Percentiles rank a stretch among this genome's conserved stretches.
Conservation (phyloP, 768 basidiomycete species). For the Boletus sp. region DNA sequence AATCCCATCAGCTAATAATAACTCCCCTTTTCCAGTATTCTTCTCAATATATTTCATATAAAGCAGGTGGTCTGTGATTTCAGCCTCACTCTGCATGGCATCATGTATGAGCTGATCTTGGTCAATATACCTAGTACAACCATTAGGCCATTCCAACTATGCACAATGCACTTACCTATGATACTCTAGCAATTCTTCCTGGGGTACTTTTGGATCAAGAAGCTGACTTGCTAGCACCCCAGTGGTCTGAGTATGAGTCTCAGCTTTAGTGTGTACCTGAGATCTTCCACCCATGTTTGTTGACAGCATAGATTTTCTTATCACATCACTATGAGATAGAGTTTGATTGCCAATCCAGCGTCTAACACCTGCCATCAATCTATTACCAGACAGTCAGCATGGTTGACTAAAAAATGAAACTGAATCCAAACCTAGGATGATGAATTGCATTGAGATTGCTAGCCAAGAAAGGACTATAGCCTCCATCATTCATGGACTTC, state of each 20-base stretch:
- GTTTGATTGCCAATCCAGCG: constrained; percentile 69
- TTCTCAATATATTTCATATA: constrained; percentile 53
- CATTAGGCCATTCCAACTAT: neutral
- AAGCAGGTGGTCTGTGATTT: constrained; percentile 54
- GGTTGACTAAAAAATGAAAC: constrained; percentile 21
- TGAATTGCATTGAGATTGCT: constrained; percentile 41
- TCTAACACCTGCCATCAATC: constrained; percentile 74
- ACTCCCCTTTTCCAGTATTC: constrained; percentile 20
- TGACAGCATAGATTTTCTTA: constrained; percentile 36
- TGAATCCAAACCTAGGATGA: constrained; percentile 36
- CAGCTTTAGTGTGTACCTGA: constrained; percentile 27
- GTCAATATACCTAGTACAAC: constrained; percentile 58
- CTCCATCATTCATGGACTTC: constrained; percentile 64
- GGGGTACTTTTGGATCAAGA: constrained; percentile 60
- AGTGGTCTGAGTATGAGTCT: constrained; percentile 41
- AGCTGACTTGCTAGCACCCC: constrained; percentile 55
- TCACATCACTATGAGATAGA: constrained; percentile 39
- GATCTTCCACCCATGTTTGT: constrained; percentile 26
- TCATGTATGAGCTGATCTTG: constrained; percentile 66
- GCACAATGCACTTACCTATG: constrained; percentile 46
- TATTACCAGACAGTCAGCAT: constrained; percentile 25
- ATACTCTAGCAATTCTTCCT: constrained; percentile 68
- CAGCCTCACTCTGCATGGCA: constrained; percentile 50
- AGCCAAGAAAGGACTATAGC: constrained; percentile 73
- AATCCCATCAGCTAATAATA: constrained; percentile 6